Evolutionary conservation across 306 rosid species (phyloP).

Genomic region (Rosa chinensis): DNA sequence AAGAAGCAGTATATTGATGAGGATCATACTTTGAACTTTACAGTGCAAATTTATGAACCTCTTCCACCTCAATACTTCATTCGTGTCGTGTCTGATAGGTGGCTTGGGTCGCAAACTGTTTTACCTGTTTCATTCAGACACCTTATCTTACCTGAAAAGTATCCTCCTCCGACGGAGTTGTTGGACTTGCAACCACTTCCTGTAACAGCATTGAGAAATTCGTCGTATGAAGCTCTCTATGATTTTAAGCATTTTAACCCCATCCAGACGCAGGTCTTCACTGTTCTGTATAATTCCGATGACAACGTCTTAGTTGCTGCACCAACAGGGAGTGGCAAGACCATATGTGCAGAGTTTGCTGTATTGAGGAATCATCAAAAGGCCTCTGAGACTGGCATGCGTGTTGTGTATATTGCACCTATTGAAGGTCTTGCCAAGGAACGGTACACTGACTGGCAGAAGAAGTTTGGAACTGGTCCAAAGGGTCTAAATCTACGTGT

Average conservation of each 20-base stretch:
- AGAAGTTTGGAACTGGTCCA: slow-evolving; percentile 54
- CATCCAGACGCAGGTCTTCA: slow-evolving; percentile 95
- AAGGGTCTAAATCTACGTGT: slow-evolving; percentile 62
- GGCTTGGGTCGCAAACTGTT: slow-evolving; percentile 91
- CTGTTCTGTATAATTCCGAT: slow-evolving; percentile 82
- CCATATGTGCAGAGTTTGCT: slow-evolving; percentile 93
- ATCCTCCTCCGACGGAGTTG: slow-evolving; percentile 93
- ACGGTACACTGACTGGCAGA: slow-evolving; percentile 78
- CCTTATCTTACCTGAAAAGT: slow-evolving; percentile 86
- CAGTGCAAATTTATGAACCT: slow-evolving; percentile 87
- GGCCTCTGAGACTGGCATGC: slow-evolving; percentile 65
- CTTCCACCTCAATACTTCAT: slow-evolving; percentile 93
- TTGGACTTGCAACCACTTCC: slow-evolving; percentile 94
- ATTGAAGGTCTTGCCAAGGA: slow-evolving; percentile 90
- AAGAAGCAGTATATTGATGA: slow-evolving; percentile 88
- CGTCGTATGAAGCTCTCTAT: slow-evolving; percentile 77
- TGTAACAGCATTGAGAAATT: slow-evolving; percentile 81
- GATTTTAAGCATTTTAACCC: slow-evolving; percentile 96
- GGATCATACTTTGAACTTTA: slow-evolving; percentile 87
- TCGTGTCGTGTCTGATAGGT: slow-evolving; percentile 83
- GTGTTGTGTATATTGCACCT: slow-evolving; percentile 89
- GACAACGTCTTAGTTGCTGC: slow-evolving; percentile 91
- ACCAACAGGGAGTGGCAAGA: slow-evolving; percentile 99
- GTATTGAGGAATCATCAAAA: slow-evolving; percentile 81
- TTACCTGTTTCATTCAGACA: slow-evolving; percentile 95